Conservation (phyloP, 768 basidiomycete genomes). For the Astraeus odoratus region DNA sequence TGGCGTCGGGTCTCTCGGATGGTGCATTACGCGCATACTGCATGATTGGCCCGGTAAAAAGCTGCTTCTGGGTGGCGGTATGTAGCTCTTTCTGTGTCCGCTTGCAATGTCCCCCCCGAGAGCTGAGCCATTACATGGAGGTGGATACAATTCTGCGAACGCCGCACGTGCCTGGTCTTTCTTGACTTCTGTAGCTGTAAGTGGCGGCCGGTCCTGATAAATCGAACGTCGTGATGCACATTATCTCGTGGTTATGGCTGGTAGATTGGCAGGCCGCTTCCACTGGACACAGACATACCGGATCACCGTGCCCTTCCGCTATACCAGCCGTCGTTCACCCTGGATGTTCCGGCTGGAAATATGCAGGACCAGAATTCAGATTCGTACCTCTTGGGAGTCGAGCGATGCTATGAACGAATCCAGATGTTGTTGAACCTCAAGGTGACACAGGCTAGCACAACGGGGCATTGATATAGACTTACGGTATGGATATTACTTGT, state of each 20-base stretch:
- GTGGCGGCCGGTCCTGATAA: conserved; percentile 18
- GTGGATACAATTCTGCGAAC: conserved; percentile 81
- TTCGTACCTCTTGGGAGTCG: conserved; percentile 44
- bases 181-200: conserved; percentile 68
- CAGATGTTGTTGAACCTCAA: conserved; percentile 14
- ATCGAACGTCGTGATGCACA: neutral
- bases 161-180: conserved; percentile 84
- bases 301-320: conserved; percentile 66
- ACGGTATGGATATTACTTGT: too few relatives aligned
- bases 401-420: conserved; percentile 33
- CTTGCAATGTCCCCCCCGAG: neutral
- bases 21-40: conserved; percentile 51
- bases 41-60: conserved; percentile 54
- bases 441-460: neutral
- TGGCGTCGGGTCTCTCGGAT: conserved; percentile 55
- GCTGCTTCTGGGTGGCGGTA: conserved; percentile 73
- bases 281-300: conserved; percentile 61
- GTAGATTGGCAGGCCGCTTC: conserved; percentile 50
- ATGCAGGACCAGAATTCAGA: conserved; percentile 68
- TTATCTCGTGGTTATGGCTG: neutral
- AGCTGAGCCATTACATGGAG: conserved; percentile 31
- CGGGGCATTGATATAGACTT: too few relatives aligned
- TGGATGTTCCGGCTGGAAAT: conserved; percentile 68
- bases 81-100: conserved; percentile 4
- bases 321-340: conserved; percentile 75